These are phyloP conservation scores for Acer saccharum DNA, from an alignment of 345 rosid species.

Conservation along the genomic window DNA sequence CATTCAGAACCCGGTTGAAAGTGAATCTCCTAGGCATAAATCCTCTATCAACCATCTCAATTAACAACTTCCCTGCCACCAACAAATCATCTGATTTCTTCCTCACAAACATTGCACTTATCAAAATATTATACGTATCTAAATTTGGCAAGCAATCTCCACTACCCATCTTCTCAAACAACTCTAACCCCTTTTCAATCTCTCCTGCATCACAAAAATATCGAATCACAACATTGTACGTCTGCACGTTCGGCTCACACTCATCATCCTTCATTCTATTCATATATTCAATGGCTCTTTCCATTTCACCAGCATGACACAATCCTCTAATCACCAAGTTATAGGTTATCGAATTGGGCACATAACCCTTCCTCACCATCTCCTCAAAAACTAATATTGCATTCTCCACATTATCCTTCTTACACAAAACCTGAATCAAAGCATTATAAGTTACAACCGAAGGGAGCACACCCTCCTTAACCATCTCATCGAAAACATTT, in stretches of 20 bases:
- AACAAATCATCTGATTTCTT: constrained; percentile 74
- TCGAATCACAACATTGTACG: constrained; percentile 68
- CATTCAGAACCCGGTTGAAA: constrained; percentile 76
- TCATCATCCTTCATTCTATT: constrained; percentile 63
- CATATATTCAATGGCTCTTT: constrained; percentile 61
- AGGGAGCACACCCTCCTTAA: constrained; percentile 75
- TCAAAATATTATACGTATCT: constrained; percentile 81
- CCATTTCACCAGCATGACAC: constrained; percentile 72
- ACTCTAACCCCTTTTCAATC: constrained; percentile 60
- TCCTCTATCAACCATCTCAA: constrained; percentile 95
- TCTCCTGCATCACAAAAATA: constrained; percentile 71
- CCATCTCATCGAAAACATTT: constrained; percentile 72
- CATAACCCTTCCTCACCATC: constrained; percentile 76
- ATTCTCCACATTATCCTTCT: constrained; percentile 80
- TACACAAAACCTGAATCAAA: constrained; percentile 84
- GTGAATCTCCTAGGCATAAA: constrained; percentile 76
- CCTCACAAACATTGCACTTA: constrained; percentile 87
- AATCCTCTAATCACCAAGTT: constrained; percentile 80
- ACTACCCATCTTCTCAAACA: constrained; percentile 68
- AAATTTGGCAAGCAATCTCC: constrained; percentile 79
- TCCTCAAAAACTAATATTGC: constrained; percentile 72
- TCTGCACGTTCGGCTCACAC: constrained; percentile 80
- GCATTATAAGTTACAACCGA: constrained; percentile 88
- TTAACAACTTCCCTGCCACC: constrained; percentile 75
- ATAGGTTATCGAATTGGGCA: constrained; percentile 66